phyloP scores from a whole-genome alignment of 78 protist species.

The Fonticula alba region DNA sequence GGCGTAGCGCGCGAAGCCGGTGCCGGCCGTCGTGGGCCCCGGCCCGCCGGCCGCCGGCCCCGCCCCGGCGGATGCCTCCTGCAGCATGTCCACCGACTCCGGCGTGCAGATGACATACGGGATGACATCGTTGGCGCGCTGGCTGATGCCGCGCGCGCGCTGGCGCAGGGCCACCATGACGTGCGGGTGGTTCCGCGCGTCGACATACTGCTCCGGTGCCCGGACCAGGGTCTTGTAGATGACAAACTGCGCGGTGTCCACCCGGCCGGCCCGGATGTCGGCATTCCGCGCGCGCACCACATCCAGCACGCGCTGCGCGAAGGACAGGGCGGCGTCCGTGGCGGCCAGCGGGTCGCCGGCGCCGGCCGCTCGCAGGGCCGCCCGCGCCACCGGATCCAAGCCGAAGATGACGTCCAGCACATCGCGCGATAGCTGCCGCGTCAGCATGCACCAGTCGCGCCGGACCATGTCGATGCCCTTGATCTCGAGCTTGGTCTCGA shows the following conservation, averaged over 20 bases:
- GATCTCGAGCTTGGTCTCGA: constrained; percentile 12
- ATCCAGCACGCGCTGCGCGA: constrained; percentile 31
- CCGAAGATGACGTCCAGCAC: constrained; percentile 13
- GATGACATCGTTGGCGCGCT: constrained; percentile 62
- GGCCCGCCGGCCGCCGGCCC: too few relatives aligned
- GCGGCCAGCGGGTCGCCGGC: constrained; percentile 6
- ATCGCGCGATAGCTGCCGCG: constrained; percentile 19
- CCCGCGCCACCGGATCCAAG: constrained; percentile 6
- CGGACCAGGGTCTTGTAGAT: constrained; percentile 65
- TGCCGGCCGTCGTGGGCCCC: too few relatives aligned
- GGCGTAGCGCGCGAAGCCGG: constrained; percentile 16
- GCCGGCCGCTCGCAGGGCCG: too few relatives aligned
- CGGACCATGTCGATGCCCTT: constrained; percentile 96
- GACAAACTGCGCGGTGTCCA: constrained; percentile 5
- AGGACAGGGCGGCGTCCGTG: constrained; percentile 11
- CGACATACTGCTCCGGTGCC: constrained; percentile 72
- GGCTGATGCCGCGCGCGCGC: constrained; percentile 17
- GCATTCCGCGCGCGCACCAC: background rate
- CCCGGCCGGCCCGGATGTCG: background rate
- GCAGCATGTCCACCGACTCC: too few relatives aligned
- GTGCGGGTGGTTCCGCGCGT: constrained; percentile 79
- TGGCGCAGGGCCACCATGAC: constrained; percentile 49
- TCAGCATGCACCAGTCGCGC: constrained; percentile 91
- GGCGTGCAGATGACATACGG: constrained; percentile 69
- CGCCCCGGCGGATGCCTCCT: too few relatives aligned